These are phyloP conservation scores for Salvia rosmarinus DNA, from an alignment of 257 asterid genomes.

Conservation along the genomic window DNA sequence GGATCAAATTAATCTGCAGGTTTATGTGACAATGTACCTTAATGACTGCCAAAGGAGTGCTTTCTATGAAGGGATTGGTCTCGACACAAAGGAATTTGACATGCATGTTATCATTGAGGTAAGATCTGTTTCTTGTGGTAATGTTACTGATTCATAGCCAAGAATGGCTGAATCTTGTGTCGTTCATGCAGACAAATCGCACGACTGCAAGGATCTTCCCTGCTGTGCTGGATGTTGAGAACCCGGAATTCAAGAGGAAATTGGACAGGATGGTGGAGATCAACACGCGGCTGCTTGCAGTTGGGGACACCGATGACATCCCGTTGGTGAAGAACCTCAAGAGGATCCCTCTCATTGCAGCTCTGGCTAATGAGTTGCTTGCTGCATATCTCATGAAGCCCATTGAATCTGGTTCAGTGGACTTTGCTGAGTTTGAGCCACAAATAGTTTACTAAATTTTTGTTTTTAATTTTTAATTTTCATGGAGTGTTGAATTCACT, in stretches of 20 bases:
- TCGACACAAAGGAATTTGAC: constrained; percentile 87
- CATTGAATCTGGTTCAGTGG: constrained; percentile 93
- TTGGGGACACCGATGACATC: constrained; percentile 67
- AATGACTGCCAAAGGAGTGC: constrained; percentile 84
- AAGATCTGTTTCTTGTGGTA: neutral
- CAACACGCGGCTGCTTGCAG: constrained; percentile 63
- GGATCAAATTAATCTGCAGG: constrained; percentile 61
- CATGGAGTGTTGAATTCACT: neutral
- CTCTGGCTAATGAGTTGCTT: constrained; percentile 78
- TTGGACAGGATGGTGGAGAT: constrained; percentile 90
- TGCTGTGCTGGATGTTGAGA: constrained; percentile 91
- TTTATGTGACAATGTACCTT: constrained; percentile 93
- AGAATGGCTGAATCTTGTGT: neutral
- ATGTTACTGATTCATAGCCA: neutral
- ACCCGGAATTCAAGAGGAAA: constrained; percentile 95
- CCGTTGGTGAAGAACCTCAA: constrained; percentile 84
- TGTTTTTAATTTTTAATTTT: no score
- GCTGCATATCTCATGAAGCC: constrained; percentile 97
- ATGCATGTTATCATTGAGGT: constrained; percentile 99
- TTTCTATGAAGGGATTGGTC: constrained; percentile 95
- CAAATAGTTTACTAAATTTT: constrained; percentile 61
- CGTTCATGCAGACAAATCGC: constrained; percentile 71
- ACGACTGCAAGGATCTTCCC: constrained; percentile 95
- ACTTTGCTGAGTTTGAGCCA: constrained; percentile 86
- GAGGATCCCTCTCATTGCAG: constrained; percentile 86